Evolutionary conservation across 345 rosid genomes (phyloP).

Genomic region (Pistacia integerrima): DNA sequence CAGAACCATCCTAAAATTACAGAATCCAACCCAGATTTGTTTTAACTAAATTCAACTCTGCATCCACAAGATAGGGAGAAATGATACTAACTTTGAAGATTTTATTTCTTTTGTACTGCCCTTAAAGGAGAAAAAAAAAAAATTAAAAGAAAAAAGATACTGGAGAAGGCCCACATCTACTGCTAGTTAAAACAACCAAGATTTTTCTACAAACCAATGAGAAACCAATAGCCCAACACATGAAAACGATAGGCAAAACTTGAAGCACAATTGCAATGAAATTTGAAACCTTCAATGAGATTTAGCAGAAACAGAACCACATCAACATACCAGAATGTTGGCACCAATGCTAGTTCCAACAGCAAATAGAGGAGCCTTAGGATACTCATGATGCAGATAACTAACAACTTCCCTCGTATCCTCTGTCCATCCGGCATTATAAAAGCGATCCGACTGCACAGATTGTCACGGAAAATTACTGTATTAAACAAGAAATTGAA

Average conservation of each 20-base stretch:
- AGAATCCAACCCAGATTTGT: background rate
- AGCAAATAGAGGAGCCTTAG: conserved; percentile 84
- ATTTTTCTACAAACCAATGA: background rate
- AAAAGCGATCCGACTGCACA: conserved; percentile 87
- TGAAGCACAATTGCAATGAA: background rate
- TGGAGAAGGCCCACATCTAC: background rate
- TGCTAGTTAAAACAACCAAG: background rate
- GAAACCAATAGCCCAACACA: background rate
- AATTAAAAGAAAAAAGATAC: no score
- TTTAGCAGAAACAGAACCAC: background rate
- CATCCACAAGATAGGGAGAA: no score
- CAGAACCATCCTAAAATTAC: no score
- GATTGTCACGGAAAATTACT: background rate
- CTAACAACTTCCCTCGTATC: conserved; percentile 58
- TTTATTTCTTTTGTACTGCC: background rate
- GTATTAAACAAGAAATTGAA: background rate
- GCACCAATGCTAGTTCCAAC: conserved; percentile 97
- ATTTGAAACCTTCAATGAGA: background rate
- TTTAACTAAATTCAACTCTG: no score
- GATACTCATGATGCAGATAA: conserved; percentile 61
- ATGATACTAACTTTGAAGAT: background rate
- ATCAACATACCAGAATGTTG: conserved; percentile 65
- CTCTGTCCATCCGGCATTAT: conserved; percentile 90
- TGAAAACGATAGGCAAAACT: background rate
- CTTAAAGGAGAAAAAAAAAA: background rate